Percentiles rank a stretch among this genome's conserved stretches.
Conservation (phyloP, 495 filamentous ascomycete genomes). For the Podospora appendiculata region DNA sequence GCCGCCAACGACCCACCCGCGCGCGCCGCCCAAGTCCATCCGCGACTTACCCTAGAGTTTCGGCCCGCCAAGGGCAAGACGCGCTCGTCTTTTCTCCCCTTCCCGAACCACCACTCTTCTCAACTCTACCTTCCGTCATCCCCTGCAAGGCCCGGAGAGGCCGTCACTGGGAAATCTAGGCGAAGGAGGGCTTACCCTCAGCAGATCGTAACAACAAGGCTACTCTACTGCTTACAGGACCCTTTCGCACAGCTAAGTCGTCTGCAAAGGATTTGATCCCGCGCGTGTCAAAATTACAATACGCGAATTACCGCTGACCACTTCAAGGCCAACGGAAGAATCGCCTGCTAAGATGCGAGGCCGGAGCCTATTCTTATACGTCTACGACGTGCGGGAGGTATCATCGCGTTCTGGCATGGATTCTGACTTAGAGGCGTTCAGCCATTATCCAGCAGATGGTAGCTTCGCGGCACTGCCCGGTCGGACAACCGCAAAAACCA, state of each 20-base stretch:
- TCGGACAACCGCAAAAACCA: conserved; percentile 64
- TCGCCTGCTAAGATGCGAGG: conserved; percentile 44
- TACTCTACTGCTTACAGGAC: conserved; percentile 58
- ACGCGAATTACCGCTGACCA: conserved; percentile 28
- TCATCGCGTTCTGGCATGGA: conserved; percentile 56
- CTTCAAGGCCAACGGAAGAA: conserved; percentile 19
- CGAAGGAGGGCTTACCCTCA: conserved; percentile 52
- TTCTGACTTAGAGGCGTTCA: conserved; percentile 66
- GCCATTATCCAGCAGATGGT: conserved; percentile 61
- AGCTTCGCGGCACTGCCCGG: conserved; percentile 53
- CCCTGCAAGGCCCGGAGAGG: not conserved
- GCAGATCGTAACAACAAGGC: conserved; percentile 57
- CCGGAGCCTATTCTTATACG: conserved; percentile 58
- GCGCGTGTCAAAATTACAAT: conserved; percentile 56
- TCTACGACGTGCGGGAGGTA: conserved; percentile 54
- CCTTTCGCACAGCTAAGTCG: conserved; percentile 50
- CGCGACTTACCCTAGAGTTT: too few species aligned
- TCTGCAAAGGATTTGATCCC: conserved; percentile 60
- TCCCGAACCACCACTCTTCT: conserved; percentile 26
- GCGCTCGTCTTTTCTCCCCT: too few species aligned
- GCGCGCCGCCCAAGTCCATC: too few species aligned
- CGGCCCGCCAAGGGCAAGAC: too few species aligned
- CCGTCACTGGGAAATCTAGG: conserved; percentile 36
- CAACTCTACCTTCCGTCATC: conserved; percentile 30
- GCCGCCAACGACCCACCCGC: too few species aligned